These are phyloP conservation scores for Monilinia aucupariae DNA, from an alignment of 2,329 filamentous ascomycete species.

Conservation along the genomic window DNA sequence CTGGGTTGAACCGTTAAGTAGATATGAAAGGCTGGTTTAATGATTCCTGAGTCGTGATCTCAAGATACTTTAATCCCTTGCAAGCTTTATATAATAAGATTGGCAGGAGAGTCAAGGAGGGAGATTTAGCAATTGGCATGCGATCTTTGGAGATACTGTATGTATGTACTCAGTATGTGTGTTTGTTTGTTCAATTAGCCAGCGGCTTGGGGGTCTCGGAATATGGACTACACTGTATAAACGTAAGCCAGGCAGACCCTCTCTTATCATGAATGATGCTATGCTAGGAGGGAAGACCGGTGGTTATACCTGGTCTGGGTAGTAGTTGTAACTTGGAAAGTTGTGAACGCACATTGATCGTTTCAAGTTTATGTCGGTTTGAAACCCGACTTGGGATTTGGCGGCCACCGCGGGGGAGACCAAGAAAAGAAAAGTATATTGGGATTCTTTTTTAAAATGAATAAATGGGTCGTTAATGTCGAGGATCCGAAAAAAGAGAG, in stretches of 20 bases:
- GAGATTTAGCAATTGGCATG: slow-evolving; percentile 3
- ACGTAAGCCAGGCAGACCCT: neutral
- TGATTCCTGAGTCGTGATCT: slow-evolving; percentile 2
- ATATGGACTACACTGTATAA: neutral
- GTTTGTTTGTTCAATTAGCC: no score
- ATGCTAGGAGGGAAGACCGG: slow-evolving; percentile 1
- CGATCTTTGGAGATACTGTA: neutral
- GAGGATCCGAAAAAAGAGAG: neutral
- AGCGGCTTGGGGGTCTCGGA: neutral
- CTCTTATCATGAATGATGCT: slow-evolving; percentile 17
- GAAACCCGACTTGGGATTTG: slow-evolving; percentile 12
- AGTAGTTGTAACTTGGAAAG: neutral
- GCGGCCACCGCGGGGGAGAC: slow-evolving; percentile 8
- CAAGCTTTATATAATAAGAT: slow-evolving; percentile 17
- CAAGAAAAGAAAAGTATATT: slow-evolving; percentile 1
- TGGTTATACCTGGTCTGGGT: slow-evolving; percentile 5
- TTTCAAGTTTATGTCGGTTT: slow-evolving; percentile 17
- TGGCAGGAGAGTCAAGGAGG: slow-evolving; percentile 16
- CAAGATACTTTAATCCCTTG: slow-evolving; percentile 9
- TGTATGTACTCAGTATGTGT: no score
- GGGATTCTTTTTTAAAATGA: neutral
- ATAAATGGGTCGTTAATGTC: slow-evolving; percentile 2
- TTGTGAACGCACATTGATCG: slow-evolving; percentile 9
- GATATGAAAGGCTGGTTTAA: slow-evolving; percentile 6
- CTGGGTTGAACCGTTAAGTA: slow-evolving; percentile 4